Conservation (phyloP, 345 rosid species). For the Syzygium aromaticum region DNA sequence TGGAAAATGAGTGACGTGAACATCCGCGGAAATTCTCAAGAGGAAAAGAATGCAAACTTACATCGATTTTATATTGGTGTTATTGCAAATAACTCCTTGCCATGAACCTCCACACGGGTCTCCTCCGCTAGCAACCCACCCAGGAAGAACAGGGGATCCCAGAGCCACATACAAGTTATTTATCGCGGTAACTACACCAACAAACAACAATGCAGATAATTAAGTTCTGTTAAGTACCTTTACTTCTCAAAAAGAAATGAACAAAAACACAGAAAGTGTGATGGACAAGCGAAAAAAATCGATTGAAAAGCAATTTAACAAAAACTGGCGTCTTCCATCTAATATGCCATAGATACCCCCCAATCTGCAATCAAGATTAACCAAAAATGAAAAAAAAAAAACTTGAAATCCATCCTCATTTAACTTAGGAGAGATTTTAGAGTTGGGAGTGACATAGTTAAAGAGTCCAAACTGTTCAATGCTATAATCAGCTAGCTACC, state of each 20-base stretch:
- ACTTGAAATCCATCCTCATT: neutral
- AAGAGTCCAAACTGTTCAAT: neutral
- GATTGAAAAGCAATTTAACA: neutral
- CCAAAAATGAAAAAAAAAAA: neutral
- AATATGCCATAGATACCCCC: neutral
- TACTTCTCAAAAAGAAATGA: neutral
- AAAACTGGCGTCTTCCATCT: neutral
- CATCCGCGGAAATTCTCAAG: neutral
- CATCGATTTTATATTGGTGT: conserved; percentile 50
- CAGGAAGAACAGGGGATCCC: conserved; percentile 74
- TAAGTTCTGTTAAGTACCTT: conserved; percentile 11
- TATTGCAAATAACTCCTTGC: conserved; percentile 86
- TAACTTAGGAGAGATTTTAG: neutral
- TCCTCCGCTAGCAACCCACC: conserved; percentile 90
- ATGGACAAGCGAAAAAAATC: neutral
- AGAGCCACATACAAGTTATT: conserved; percentile 62
- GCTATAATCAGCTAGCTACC: neutral
- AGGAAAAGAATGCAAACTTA: conserved; percentile 12
- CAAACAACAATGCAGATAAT: conserved; percentile 24
- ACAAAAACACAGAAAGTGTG: neutral
- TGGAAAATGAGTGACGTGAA: neutral
- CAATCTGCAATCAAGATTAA: neutral
- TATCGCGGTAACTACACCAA: conserved; percentile 73
- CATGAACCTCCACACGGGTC: conserved; percentile 91
- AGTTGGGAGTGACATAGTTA: neutral